A percentile compares a stretch with the other conserved stretches of the same genome.
phyloP scores from a whole-genome alignment of 108 stramenopile genomes.

The Nitzschia sp. region DNA sequence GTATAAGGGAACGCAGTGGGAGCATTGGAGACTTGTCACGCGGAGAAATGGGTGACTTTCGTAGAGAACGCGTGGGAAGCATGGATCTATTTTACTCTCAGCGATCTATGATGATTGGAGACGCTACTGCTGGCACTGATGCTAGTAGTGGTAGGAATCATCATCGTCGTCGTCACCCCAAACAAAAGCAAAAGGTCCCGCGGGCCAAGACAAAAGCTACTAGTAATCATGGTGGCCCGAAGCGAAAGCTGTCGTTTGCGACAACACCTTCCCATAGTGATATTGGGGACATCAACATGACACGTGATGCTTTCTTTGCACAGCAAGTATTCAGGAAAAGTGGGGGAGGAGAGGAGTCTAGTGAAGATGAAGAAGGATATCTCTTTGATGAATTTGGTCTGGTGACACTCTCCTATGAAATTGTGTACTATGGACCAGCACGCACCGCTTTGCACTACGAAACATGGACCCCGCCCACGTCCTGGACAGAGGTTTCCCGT shows the following conservation, averaged over 20 bases:
- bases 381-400: constrained; percentile 36
- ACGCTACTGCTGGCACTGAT: neutral
- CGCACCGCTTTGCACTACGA: neutral
- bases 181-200: neutral
- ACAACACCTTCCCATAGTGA: neutral
- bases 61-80: constrained; percentile 30
- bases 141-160: neutral
- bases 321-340: neutral
- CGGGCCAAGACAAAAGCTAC: neutral
- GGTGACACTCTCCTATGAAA: constrained; percentile 22
- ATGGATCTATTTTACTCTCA: constrained; percentile 32
- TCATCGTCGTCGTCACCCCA: neutral
- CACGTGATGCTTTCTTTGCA: neutral
- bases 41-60: neutral
- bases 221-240: neutral
- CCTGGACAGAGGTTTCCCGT: constrained; percentile 41
- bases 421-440: constrained; percentile 25
- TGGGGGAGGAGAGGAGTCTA: neutral
- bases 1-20: neutral
- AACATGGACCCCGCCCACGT: constrained; percentile 38
- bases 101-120: neutral
- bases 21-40: neutral
- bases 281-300: no score
- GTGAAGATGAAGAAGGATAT: constrained; percentile 18
- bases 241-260: neutral